Percentiles rank a stretch among this genome's conserved stretches.
Evolutionary conservation across 2,329 filamentous ascomycete species (phyloP).

Genomic region (Penicillium sp.): DNA sequence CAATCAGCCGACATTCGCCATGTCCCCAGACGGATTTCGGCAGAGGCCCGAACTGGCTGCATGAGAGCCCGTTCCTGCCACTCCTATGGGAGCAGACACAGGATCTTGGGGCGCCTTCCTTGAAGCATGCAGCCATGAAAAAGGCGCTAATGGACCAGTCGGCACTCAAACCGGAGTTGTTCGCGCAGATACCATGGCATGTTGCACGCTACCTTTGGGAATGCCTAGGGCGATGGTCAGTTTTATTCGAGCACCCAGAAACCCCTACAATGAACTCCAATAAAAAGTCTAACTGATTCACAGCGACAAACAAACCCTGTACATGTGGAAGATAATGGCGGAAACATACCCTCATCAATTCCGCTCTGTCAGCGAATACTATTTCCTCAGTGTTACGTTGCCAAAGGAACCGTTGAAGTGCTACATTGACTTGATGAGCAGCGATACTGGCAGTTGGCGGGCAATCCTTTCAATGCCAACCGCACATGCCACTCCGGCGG

Average conservation of each 20-base stretch:
- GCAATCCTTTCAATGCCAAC: conserved; percentile 34
- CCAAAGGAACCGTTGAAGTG: conserved; percentile 30
- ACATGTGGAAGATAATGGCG: conserved; percentile 44
- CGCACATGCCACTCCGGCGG: conserved; percentile 28
- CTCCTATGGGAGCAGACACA: conserved; percentile 25
- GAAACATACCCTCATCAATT: conserved; percentile 38
- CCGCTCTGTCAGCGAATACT: conserved; percentile 23
- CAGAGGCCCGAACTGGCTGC: conserved; percentile 35
- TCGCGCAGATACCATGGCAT: conserved; percentile 38
- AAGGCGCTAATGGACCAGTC: conserved; percentile 36
- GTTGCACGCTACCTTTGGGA: conserved; percentile 41
- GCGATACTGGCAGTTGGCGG: conserved; percentile 32
- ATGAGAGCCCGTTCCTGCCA: conserved; percentile 37
- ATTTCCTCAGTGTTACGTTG: conserved; percentile 28
- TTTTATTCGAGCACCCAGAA: background rate
- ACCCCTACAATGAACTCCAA: background rate
- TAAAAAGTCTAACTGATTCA: background rate
- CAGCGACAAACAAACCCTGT: conserved; percentile 37
- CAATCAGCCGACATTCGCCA: conserved; percentile 8
- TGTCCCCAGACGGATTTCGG: conserved; percentile 8
- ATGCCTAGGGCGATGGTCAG: conserved; percentile 35
- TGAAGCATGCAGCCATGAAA: conserved; percentile 36
- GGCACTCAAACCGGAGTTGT: conserved; percentile 31
- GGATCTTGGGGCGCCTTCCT: conserved; percentile 27
- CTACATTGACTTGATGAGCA: conserved; percentile 37